Evolutionary conservation across 495 filamentous ascomycete genomes (phyloP).

Genomic region (Xylaria venustula): DNA sequence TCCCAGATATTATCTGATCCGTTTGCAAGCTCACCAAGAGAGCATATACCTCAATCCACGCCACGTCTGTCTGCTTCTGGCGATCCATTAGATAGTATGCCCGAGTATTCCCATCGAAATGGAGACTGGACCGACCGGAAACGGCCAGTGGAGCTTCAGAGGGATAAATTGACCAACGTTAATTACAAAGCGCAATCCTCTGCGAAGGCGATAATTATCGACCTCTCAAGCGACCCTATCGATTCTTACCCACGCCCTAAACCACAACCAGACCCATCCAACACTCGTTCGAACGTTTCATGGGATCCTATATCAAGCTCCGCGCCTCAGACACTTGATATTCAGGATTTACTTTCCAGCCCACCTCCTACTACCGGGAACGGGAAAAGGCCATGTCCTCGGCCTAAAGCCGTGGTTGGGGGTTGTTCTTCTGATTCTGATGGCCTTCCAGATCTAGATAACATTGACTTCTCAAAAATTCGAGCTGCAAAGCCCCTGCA

Average conservation of each 20-base stretch:
- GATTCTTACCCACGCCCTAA: constrained; percentile 3
- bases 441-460: constrained; percentile 39
- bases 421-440: constrained; percentile 32
- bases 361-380: constrained; percentile 1
- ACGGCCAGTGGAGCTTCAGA: neutral
- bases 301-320: constrained; percentile 54
- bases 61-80: neutral
- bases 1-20: constrained; percentile 19
- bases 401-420: constrained; percentile 5
- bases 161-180: neutral
- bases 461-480: constrained; percentile 28
- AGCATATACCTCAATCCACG: neutral
- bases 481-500: constrained; percentile 3
- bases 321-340: constrained; percentile 28
- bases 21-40: constrained; percentile 22
- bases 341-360: constrained; percentile 11
- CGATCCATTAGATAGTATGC: constrained; percentile 21
- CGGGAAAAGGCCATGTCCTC: neutral
- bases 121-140: neutral
- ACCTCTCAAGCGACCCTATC: constrained; percentile 23
- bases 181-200: neutral
- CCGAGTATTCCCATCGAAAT: neutral
- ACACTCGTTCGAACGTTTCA: constrained; percentile 17
- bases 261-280: constrained; percentile 9
- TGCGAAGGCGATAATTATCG: constrained; percentile 20